Evolutionary conservation across 2,329 filamentous ascomycete species (phyloP).

Genomic region (Fusarium nisikadoi): DNA sequence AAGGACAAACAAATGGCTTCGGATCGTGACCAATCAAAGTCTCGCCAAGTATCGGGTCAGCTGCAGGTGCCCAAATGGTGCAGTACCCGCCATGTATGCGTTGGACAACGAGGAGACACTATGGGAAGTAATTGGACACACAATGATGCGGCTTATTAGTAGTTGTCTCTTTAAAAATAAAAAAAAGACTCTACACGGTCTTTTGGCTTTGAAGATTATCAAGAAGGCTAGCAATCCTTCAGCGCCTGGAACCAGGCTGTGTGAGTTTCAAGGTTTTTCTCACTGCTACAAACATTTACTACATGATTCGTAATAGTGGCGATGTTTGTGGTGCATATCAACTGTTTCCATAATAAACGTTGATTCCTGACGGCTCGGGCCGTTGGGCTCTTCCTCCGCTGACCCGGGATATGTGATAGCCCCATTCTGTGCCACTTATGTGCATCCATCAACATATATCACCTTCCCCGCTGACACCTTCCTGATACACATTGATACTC

Average conservation of each 20-base stretch:
- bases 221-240: no score
- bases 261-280: accelerated
- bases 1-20: not conserved
- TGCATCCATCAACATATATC: not conserved
- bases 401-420: not conserved
- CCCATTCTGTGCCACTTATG: not conserved
- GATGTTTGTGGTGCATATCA: accelerated
- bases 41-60: not conserved
- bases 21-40: accelerated
- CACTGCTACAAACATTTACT: not conserved
- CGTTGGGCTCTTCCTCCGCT: not conserved
- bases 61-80: not conserved
- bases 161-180: no score
- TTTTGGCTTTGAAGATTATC: no score
- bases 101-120: not conserved
- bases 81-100: not conserved
- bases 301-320: not conserved
- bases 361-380: not conserved
- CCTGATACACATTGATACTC: not conserved
- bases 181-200: no score
- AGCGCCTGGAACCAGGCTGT: no score
- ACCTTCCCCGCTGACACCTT: not conserved
- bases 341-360: not conserved
- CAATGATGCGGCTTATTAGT: not conserved
- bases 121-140: not conserved